A percentile compares a stretch with the other conserved stretches of the same genome.
Evolutionary conservation across 331 rosid species (phyloP).

Genomic region (Cucumis variabilis): DNA sequence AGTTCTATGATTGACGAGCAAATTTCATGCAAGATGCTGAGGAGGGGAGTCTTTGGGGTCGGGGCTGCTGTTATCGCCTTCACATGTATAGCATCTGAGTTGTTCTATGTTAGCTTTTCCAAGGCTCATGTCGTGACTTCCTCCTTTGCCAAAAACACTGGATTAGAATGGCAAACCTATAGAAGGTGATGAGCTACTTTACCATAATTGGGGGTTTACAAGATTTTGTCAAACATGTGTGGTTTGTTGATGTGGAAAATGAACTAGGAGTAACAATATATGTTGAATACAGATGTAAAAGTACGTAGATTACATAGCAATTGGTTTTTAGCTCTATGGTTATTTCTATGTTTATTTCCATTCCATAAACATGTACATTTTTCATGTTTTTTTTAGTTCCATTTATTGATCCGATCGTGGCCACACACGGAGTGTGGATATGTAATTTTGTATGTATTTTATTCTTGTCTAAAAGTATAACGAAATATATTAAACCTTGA

Average conservation of each 20-base stretch:
- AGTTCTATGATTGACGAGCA: conserved; percentile 37
- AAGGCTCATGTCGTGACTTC: conserved; percentile 62
- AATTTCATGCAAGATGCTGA: conserved; percentile 56
- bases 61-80: conserved; percentile 83
- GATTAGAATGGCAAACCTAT: conserved; percentile 78
- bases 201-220: neutral
- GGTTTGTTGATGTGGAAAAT: conserved; percentile 26
- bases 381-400: too few relatives aligned
- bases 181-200: conserved; percentile 29
- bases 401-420: too few relatives aligned
- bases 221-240: conserved; percentile 15
- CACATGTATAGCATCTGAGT: conserved; percentile 74
- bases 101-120: conserved; percentile 73
- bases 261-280: neutral
- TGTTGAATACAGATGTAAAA: neutral
- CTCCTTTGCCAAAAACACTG: conserved; percentile 61
- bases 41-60: conserved; percentile 79
- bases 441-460: too few relatives aligned
- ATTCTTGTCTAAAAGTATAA: too few relatives aligned
- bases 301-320: too few relatives aligned
- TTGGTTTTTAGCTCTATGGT: too few relatives aligned
- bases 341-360: too few relatives aligned
- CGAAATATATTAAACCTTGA: too few relatives aligned
- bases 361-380: too few relatives aligned
- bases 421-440: too few relatives aligned